A percentile compares a stretch with the other conserved stretches of the same genome.
Evolutionary conservation across 257 asterid species (phyloP).

Genomic region (Lycium ferocissimum): DNA sequence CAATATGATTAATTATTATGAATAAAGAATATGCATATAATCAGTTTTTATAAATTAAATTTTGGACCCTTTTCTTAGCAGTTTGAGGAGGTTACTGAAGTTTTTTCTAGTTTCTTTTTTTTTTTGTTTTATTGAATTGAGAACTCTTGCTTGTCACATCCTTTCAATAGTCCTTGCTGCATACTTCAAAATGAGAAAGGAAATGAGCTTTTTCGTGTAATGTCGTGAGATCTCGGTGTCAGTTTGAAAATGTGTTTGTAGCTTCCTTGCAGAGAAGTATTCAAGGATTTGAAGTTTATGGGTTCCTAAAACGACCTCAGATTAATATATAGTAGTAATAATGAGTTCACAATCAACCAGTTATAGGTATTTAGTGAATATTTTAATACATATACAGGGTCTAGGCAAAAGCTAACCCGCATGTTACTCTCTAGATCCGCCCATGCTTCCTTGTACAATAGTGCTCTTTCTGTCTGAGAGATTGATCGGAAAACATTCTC

Average conservation of each 20-base stretch:
- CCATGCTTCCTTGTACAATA: background rate
- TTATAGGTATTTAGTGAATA: too few species aligned
- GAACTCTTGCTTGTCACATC: background rate
- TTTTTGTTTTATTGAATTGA: background rate
- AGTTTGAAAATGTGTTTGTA: background rate
- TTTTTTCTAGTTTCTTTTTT: background rate
- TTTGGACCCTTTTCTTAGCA: background rate
- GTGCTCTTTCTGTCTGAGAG: background rate
- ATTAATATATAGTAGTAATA: too few species aligned
- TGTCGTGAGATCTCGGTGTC: background rate
- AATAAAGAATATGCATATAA: background rate
- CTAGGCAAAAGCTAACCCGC: too few species aligned
- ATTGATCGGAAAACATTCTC: background rate
- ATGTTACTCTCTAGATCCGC: too few species aligned
- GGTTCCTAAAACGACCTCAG: too few species aligned
- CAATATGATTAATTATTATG: background rate
- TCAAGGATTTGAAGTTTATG: too few species aligned
- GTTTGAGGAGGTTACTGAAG: constrained; percentile 15
- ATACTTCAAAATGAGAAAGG: background rate
- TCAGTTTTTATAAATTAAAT: background rate
- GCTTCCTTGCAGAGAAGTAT: background rate
- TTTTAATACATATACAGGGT: too few species aligned
- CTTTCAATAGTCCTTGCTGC: background rate
- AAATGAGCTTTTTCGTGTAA: background rate
- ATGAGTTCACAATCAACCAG: too few species aligned